Evolutionary conservation across 352 stramenopile species (phyloP).

Genomic region (Phytophthora boehmeriae): DNA sequence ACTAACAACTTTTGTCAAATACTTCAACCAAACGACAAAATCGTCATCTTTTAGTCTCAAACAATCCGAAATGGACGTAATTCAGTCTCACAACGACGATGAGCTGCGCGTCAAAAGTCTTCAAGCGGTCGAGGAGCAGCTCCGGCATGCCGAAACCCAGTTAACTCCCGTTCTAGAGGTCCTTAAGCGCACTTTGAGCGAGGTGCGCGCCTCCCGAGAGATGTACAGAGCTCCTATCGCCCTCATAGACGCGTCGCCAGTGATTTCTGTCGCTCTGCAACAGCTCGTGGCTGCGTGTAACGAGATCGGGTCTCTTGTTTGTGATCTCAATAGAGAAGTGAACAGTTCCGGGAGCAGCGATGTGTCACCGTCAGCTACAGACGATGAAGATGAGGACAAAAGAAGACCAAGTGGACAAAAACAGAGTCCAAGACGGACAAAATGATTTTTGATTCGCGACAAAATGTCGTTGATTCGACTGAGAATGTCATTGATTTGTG

Average conservation of each 20-base stretch:
- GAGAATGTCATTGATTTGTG: slow-evolving; percentile 12
- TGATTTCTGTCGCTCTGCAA: slow-evolving; percentile 8
- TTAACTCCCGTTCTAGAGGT: slow-evolving; percentile 8
- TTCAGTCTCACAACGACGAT: slow-evolving; percentile 11
- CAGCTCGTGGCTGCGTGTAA: slow-evolving; percentile 12
- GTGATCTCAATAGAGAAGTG: slow-evolving; percentile 10
- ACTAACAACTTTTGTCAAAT: no score
- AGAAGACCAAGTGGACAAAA: slow-evolving; percentile 4
- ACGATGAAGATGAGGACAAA: slow-evolving; percentile 6
- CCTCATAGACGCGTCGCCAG: slow-evolving; percentile 7
- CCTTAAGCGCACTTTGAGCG: slow-evolving; percentile 12
- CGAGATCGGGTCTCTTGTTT: slow-evolving; percentile 16
- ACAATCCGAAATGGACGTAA: slow-evolving; percentile 12
- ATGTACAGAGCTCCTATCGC: slow-evolving; percentile 10
- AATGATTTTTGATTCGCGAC: not conserved
- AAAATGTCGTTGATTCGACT: not conserved
- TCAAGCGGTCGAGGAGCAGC: slow-evolving; percentile 13
- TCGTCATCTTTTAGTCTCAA: no score
- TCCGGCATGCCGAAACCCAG: slow-evolving; percentile 8
- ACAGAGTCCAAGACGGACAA: slow-evolving; percentile 7
- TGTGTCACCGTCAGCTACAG: slow-evolving; percentile 11
- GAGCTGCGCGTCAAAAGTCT: slow-evolving; percentile 23
- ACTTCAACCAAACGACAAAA: no score
- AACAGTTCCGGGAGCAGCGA: not conserved
- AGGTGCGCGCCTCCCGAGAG: slow-evolving; percentile 12